Percentiles rank a stretch among this genome's conserved stretches.
Conservation (phyloP, 371 early-diverging fungal genomes). For the Smittium mucronatum region DNA sequence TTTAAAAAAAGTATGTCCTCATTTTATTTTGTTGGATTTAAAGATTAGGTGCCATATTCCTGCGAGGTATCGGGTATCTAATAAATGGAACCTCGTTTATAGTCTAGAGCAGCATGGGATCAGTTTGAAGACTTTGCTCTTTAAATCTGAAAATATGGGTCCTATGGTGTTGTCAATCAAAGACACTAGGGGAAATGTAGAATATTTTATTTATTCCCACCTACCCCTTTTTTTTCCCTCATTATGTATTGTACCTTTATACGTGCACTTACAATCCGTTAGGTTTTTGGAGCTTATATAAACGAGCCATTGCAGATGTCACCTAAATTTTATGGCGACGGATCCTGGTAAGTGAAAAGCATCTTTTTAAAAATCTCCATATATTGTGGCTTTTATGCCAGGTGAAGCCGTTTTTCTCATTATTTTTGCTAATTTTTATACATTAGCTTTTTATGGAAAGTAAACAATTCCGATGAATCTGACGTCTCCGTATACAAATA, state of each 20-base stretch:
- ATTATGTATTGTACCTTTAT: conserved; percentile 35
- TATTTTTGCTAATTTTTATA: no score
- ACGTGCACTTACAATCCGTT: conserved; percentile 28
- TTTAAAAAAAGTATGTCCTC: no score
- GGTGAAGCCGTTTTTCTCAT: no score
- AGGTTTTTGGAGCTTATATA: conserved; percentile 83
- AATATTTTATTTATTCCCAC: conserved; percentile 35
- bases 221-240: conserved; percentile 19
- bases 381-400: no score
- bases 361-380: conserved; percentile 4
- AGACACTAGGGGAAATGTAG: conserved; percentile 49
- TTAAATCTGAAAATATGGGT: conserved; percentile 43
- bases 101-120: conserved; percentile 86
- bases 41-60: conserved; percentile 23
- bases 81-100: conserved; percentile 66
- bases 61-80: conserved; percentile 27
- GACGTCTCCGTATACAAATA: conserved; percentile 54
- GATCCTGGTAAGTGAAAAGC: conserved; percentile 55
- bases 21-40: no score
- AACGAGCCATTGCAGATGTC: conserved; percentile 51
- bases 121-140: conserved; percentile 65
- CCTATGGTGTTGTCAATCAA: conserved; percentile 59
- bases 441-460: conserved; percentile 73
- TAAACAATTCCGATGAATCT: conserved; percentile 26
- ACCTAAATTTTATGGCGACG: conserved; percentile 75